Evolutionary conservation across 345 rosid species (phyloP), one percentile per base, ranked within the genome.

Genomic region (Cardiospermum halicacabum): DNA sequence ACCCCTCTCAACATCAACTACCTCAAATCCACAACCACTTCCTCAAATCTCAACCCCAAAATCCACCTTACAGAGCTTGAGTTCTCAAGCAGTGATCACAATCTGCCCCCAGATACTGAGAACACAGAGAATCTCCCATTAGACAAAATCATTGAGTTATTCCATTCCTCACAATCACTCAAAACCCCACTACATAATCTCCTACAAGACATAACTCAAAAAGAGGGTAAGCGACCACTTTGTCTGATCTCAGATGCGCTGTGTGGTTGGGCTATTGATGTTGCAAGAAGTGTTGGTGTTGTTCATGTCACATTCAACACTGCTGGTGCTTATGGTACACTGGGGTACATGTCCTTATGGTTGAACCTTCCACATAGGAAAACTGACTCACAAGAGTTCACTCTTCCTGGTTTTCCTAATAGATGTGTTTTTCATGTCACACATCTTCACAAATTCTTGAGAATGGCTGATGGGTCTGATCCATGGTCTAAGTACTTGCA

Each of bases 331-430:
- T 58, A 58, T 40, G 13, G 43, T 1, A 58, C 63, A 12, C 7
- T 74, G 43, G 83, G 81, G 7, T 78, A 66, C 54, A 10, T 55
- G 1, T 82, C 86, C 10, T 0, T 82, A 13, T 81, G 84, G 89
- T 49, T 74, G 42, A 72, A 74, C 70, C 83, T 80, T 39, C 82
- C 87, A 15, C 86, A 78, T 31, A 69, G 66, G 2, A 28, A 24
- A 13, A 58, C 53, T 0, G 69, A 63, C 37, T 66, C 70, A 10
- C 62, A 72, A 12, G 74, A 80, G 66, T 82, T 85, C 26, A 24
- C 4, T 11, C 22, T 71, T 8, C 82, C 80, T 0, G 83, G 85
- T 0, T 85, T 85, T 69, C 85, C 83, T 0, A 75, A 81, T 7
- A 49, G 60, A 19, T 74, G 55, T 9, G 74, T 60, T 9, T 78